Base-by-base conservation (phyloP, 2,329 filamentous ascomycete genomes). In the Chrysoporthe puriensis region DNA sequence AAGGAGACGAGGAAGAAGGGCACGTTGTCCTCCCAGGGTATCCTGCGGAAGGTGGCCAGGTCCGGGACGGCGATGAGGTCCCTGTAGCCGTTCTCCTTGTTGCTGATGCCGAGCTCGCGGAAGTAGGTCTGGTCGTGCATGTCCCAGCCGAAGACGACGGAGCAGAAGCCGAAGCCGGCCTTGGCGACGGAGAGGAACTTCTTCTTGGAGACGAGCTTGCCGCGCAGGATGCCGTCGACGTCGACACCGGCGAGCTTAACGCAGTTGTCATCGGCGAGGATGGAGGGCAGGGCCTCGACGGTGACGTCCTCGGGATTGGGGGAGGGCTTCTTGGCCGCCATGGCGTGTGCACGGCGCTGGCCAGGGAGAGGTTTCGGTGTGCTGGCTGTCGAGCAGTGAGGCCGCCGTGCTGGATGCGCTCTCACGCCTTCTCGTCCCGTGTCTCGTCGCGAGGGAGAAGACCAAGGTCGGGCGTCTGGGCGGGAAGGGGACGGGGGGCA, bases 51-150 rank as follows among this genome's bases (percentile, higher is more conserved):
- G 70, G 86, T 92, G 68, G 80, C 82, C 50, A 97, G 81, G 76
- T 97, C 94, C 0, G 94, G 90, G 48, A 95, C 83, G 16, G 94
- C 94, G 62, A 97, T 85, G 56, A 97, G 81, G 78, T 97, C 94
- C 71, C 90, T 87, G 79, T 97, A 97, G 56, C 94, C 94, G 77
- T 97, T 97, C 75, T 93, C 90, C 73, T 92, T 91, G 81, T 97
- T 97, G 80, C 92, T 96, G 78, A 97, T 91, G 75, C 87, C 87
- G 71, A 97, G 86, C 80, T 97, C 94, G 73, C 86, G 88, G 77
- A 92, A 90, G 79, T 97, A 97, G 13, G 93, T 96, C 82, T 89
- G 85, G 76, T 97, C 94, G 79, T 97, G 94, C 93, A 97, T 97
- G 79, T 97, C 94, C 94, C 94, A 97, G 77, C 94, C 94, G 75